Evolutionary conservation across 2,329 filamentous ascomycete genomes (phyloP), one percentile per base, ranked within the genome.

Genomic region (Fusarium mangiferae): DNA sequence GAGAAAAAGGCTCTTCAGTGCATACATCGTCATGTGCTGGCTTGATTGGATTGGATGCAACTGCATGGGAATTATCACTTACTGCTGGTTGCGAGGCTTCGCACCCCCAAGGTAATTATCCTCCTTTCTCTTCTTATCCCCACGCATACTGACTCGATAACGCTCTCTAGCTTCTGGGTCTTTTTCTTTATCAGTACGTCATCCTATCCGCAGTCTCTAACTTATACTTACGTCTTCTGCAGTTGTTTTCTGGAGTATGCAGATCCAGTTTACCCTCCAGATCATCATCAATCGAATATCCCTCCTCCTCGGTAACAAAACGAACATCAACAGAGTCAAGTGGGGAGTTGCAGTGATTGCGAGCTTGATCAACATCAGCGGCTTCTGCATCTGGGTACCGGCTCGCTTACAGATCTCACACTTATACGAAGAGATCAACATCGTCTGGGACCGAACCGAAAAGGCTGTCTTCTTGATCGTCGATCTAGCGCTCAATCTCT

Each of bases 281-380:
- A 73, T 73, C 18, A 73, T 73, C 49, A 73, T 73, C 49, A 73
- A 73, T 38, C 69, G 71, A 17, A 73, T 73, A 58, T 66, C 71
- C 2, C 71, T 73, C 4, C 35, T 73, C 2, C 30, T 73, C 10
- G 56, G 24, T n/a, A 70, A 66, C 48, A 73, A 73, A 36, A 39
- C 26, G 17, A 70, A 36, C 5, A 66, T 73, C 45, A 66, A 63
- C 62, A 57, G 35, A 26, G 54, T 73, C 54, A 73, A 73, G 22
- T 70, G 61, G 69, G 55, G 41, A 30, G 70, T 73, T 7, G 69
- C 70, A 2, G 1, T 58, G 3, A 64, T 73, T 18, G 69, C 62
- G 3, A 63, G 35, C 35, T n/a, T 73, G 7, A 73, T 73, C 41
- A 73, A 73, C 48, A 8, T 70, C 20, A 73, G 69, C 28, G 71